Base-by-base conservation (phyloP, 768 basidiomycete species). In the Rhodotorula toruloides region DNA sequence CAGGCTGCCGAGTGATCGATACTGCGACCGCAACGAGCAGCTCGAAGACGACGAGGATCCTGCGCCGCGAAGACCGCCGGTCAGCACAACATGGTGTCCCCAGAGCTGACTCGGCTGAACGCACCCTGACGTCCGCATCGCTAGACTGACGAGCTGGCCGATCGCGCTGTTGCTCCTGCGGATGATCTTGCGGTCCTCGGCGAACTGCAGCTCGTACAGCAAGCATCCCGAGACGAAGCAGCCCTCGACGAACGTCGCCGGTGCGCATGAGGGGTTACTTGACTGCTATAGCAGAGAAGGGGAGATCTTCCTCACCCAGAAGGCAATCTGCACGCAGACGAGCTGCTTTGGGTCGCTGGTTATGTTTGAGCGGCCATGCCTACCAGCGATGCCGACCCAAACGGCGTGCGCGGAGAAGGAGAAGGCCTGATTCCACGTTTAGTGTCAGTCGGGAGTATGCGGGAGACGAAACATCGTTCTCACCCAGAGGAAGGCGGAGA, bases 31-130 rank as follows among this genome's bases (percentile, higher is more conserved):
- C 65, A 22, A 61, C 65, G 14, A 67, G 31, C 8, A 67, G 43
- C 48, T 67, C 65, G 19, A 67, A 67, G 27, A 67, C 22, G 48
- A 67, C 50, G 21, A 67, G 55, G 59, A 67, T 40, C 11, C 57
- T 58, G 44, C 44, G 12, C 19, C 36, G 2, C 11, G 8, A 2
- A 12, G 50, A 9, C 32, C 21, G 32, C 36, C 50, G 36, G 27
- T 31, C 50, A 21, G 21, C 25, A 47, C 46, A 12, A 22, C 31
- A 21, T 19, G 48, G 11, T 11, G 17, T 40, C 40, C 40, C 40
- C 40, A 40, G 11, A 40, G 40, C 11, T 11, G 40, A 40, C 10
- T 11, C 11, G 40, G 10, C 17, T 40, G 25, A 22, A 47, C 56
- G 22, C n/a, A 58, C 56, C 58, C 59, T 0, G 59, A 61, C 0